These are phyloP conservation scores for Celoporthe dispersa DNA, from an alignment of 2,329 filamentous ascomycete genomes.

Conservation along the genomic window DNA sequence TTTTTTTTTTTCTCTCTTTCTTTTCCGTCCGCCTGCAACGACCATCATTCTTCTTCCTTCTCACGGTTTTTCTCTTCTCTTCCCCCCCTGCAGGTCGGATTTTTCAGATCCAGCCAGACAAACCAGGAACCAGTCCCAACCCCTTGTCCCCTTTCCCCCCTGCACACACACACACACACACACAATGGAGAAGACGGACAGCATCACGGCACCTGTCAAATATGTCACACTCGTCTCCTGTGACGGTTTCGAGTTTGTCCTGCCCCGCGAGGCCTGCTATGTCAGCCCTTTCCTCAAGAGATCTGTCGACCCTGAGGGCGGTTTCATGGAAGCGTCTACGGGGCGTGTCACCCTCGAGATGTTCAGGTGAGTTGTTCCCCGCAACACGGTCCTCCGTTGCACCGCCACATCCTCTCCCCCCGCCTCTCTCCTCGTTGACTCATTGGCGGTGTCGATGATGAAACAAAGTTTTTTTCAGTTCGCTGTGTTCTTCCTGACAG, in stretches of 20 bases:
- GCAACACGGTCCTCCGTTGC: constrained; percentile 8
- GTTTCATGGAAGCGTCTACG: constrained; percentile 67
- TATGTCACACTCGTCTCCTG: constrained; percentile 78
- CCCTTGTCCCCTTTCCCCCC: background rate
- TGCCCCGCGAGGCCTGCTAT: constrained; percentile 71
- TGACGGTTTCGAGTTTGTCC: constrained; percentile 78
- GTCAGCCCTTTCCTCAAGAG: constrained; percentile 74
- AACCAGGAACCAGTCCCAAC: background rate
- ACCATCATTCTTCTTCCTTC: background rate
- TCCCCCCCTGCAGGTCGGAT: background rate
- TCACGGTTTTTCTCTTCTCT: too few relatives aligned
- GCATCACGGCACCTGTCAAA: constrained; percentile 50
- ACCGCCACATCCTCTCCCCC: constrained; percentile 11
- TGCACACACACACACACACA: background rate
- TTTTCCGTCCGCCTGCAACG: too few relatives aligned
- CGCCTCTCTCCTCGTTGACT: constrained; percentile 11
- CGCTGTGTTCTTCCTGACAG: constrained; percentile 53
- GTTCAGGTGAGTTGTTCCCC: constrained; percentile 65
- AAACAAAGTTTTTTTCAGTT: constrained; percentile 39
- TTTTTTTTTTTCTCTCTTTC: background rate
- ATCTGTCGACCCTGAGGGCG: constrained; percentile 72
- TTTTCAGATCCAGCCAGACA: background rate
- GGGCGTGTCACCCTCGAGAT: constrained; percentile 71
- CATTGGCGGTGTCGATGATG: constrained; percentile 40
- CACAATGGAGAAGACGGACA: background rate